Base-by-base conservation (phyloP, 2,329 filamentous ascomycete species). In the Fusarium bulbicola region DNA sequence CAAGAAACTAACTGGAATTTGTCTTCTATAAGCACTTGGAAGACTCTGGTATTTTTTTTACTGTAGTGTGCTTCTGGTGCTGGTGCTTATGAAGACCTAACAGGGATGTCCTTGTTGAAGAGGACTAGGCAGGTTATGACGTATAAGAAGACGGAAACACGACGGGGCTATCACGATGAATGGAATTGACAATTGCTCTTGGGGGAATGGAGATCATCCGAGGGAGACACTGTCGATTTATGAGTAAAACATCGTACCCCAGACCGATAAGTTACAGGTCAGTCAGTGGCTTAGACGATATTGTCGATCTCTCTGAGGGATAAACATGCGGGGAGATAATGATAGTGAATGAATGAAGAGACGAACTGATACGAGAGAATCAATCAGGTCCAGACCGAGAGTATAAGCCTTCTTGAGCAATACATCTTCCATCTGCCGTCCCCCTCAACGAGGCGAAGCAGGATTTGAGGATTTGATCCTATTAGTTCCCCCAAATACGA, bases 131-230 rank as follows among this genome's bases (percentile, higher is more conserved):
- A 43, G 37, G 24, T 40, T 65, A 70, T 69, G 66, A 69, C 66
- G 66, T 70, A 70, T 21, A 69, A 70, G 49, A 36, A 68, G 37
- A 30, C 64, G 64, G 66, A 18, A 67, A 68, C 57, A 40, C 64
- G 32, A 40, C 49, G 49, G 57, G 53, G 40, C 21, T 64, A 52
- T 58, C 58, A 69, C 65, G 46, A 53, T 30, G 13, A 20, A 21
- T 21, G 26, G 36, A 59, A 36, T 45, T 21, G 39, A 21, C 11
- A 43, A 36, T 34, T 63, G 42, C 46, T 52, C 50, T 53, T 36
- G 40, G 18, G 20, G 30, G n/a, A 24, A 36, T 36, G 37, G 21
- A 14, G 39, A 69, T 40, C 26, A 43, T 47, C 20, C 20, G 37
- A 45, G 65, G 42, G 61, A 59, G 39, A 53, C 20, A 28, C 36